Evolutionary conservation across 495 filamentous ascomycete genomes (phyloP).

Genomic region (Penicillium cinerascens): DNA sequence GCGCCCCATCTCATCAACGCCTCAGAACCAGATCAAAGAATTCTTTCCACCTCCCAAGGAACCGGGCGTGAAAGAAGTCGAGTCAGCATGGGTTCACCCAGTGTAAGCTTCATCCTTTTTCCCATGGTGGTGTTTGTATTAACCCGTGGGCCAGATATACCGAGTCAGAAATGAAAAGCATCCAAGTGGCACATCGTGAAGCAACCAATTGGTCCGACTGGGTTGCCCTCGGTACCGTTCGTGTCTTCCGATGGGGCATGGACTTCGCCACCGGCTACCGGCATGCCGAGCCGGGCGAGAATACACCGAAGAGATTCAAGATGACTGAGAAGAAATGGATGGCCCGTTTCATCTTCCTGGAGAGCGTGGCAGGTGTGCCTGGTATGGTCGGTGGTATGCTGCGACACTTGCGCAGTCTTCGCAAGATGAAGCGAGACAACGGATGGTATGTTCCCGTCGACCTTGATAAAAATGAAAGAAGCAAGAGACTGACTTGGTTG

Average conservation of each 20-base stretch:
- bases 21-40: conserved; percentile 33
- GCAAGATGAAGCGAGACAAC: conserved; percentile 85
- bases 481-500: not conserved
- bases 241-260: conserved; percentile 61
- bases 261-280: conserved; percentile 70
- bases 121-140: not conserved
- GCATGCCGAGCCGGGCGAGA: conserved; percentile 53
- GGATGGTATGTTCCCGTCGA: conserved; percentile 60
- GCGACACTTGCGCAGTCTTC: conserved; percentile 76
- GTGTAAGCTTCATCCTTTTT: conserved; percentile 28
- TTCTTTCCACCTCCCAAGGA: conserved; percentile 38
- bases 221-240: conserved; percentile 59
- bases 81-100: conserved; percentile 40
- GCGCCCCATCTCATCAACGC: conserved; percentile 38
- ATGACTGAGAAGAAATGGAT: conserved; percentile 81
- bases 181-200: conserved; percentile 65
- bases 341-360: conserved; percentile 84
- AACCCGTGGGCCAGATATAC: conserved; percentile 48
- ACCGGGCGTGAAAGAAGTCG: conserved; percentile 34
- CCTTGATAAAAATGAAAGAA: not conserved
- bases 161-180: conserved; percentile 58
- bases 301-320: conserved; percentile 40
- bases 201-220: conserved; percentile 64
- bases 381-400: conserved; percentile 97
- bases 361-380: conserved; percentile 90